Conservation (phyloP, 2,329 filamentous ascomycete species). For the Lachnum nothofagi region DNA sequence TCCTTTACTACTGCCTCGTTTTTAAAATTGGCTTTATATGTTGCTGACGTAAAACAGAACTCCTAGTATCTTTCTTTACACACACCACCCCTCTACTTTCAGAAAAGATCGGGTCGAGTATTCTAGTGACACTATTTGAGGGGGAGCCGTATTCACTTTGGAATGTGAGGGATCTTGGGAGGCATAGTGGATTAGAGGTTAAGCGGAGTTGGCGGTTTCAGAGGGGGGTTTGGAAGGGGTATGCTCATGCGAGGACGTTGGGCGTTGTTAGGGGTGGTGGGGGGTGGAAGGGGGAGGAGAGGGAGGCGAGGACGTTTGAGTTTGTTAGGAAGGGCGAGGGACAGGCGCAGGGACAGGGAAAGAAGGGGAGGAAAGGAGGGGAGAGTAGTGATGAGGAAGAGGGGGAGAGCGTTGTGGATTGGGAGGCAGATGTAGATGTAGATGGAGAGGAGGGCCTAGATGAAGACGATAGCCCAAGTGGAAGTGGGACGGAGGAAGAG, state of each 20-base stretch:
- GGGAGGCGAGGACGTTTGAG: conserved; percentile 53
- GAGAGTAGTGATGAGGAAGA: conserved; percentile 24
- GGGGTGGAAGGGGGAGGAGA: conserved; percentile 49
- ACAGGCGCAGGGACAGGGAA: conserved; percentile 31
- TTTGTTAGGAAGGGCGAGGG: conserved; percentile 56
- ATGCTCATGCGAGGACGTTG: conserved; percentile 67
- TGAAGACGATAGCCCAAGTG: conserved; percentile 25
- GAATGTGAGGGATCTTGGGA: conserved; percentile 84
- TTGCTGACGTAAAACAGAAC: conserved; percentile 38
- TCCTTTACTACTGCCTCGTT: background rate
- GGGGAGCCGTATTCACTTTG: conserved; percentile 91
- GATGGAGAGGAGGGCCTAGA: conserved; percentile 22
- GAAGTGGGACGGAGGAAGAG: conserved; percentile 32
- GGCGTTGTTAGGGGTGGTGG: conserved; percentile 54
- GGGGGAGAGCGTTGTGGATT: conserved; percentile 25
- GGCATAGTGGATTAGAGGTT: conserved; percentile 69
- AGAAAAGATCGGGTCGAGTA: conserved; percentile 44
- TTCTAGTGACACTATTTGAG: conserved; percentile 87
- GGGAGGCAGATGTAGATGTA: conserved; percentile 26
- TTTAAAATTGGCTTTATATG: too few species aligned
- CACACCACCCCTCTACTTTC: conserved; percentile 49
- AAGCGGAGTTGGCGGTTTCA: conserved; percentile 66
- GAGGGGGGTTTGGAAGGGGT: conserved; percentile 63
- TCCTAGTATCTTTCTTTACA: conserved; percentile 65
- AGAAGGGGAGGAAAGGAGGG: conserved; percentile 25